Evolutionary conservation across 345 rosid genomes (phyloP).

Genomic region (Carallia brachiata): DNA sequence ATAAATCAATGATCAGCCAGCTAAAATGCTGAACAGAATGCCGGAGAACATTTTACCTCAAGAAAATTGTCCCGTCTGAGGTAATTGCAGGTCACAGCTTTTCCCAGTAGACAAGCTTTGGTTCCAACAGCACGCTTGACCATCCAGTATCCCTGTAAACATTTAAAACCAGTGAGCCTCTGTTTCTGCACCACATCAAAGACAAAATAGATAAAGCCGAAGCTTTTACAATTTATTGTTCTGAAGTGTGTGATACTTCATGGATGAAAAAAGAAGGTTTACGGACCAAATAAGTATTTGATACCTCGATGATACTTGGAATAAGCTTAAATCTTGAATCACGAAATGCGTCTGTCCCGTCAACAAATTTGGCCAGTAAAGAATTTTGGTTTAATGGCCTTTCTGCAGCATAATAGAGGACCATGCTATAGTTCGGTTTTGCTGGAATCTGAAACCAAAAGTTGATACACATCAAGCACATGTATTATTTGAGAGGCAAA

Average conservation of each 20-base stretch:
- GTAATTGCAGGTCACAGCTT: slow-evolving; percentile 95
- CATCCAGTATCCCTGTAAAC: slow-evolving; percentile 94
- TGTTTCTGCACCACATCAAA: slow-evolving; percentile 1
- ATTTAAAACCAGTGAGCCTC: slow-evolving; percentile 10
- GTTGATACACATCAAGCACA: no score
- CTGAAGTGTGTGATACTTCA: slow-evolving; percentile 2
- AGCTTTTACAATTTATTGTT: not conserved
- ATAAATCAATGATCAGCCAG: not conserved
- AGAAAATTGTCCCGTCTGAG: slow-evolving; percentile 87
- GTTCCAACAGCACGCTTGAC: slow-evolving; percentile 99
- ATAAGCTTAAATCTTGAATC: slow-evolving; percentile 89
- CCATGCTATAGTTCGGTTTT: slow-evolving; percentile 90
- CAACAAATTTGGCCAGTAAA: slow-evolving; percentile 73
- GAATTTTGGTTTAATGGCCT: slow-evolving; percentile 78
- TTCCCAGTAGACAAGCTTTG: slow-evolving; percentile 93
- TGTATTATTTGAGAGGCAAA: no score
- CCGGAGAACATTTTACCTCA: slow-evolving; percentile 48
- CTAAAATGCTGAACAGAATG: not conserved
- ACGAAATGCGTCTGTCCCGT: slow-evolving; percentile 78
- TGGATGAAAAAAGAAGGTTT: no score
- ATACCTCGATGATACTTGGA: slow-evolving; percentile 91
- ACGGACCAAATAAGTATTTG: not conserved
- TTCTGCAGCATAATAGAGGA: slow-evolving; percentile 78
- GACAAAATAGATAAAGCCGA: not conserved
- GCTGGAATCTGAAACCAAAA: slow-evolving; percentile 69